Evolutionary conservation across 2,329 filamentous ascomycete species (phyloP).

Genomic region (Colletotrichum lentis): DNA sequence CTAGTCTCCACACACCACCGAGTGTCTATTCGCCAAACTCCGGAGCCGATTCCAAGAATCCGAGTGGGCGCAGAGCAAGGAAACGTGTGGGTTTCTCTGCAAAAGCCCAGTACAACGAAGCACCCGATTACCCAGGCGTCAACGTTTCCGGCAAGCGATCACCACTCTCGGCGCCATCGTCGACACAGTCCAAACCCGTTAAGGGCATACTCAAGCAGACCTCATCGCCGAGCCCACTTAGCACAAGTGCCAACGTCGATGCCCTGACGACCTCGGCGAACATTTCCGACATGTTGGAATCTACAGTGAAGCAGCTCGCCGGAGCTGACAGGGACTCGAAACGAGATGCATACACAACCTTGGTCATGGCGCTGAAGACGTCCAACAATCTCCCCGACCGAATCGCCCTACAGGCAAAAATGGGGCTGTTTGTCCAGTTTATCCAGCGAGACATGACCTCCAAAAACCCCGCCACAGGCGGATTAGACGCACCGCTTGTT

Average conservation of each 20-base stretch:
- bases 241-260: slow-evolving; percentile 50
- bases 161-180: slow-evolving; percentile 52
- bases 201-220: slow-evolving; percentile 82
- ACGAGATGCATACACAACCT: slow-evolving; percentile 84
- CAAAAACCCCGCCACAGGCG: slow-evolving; percentile 60
- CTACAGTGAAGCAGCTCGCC: slow-evolving; percentile 81
- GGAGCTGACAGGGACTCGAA: slow-evolving; percentile 75
- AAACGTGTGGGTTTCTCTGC: slow-evolving; percentile 68
- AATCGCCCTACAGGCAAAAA: slow-evolving; percentile 76
- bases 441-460: slow-evolving; percentile 82
- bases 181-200: slow-evolving; percentile 56
- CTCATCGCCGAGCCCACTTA: slow-evolving; percentile 57
- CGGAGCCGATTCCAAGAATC: slow-evolving; percentile 52
- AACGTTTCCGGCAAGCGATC: slow-evolving; percentile 51
- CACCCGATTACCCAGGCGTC: slow-evolving; percentile 55
- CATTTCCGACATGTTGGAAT: slow-evolving; percentile 84
- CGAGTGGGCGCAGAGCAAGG: slow-evolving; percentile 54
- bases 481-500: slow-evolving; percentile 72
- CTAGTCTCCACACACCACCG: slow-evolving; percentile 62
- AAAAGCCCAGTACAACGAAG: slow-evolving; percentile 64
- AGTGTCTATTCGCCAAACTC: slow-evolving; percentile 56
- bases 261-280: slow-evolving; percentile 56
- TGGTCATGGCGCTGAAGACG: slow-evolving; percentile 78
- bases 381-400: slow-evolving; percentile 84
- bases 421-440: slow-evolving; percentile 80